phyloP scores from a whole-genome alignment of 441 rosid genomes.

The Adansonia gregorii region DNA sequence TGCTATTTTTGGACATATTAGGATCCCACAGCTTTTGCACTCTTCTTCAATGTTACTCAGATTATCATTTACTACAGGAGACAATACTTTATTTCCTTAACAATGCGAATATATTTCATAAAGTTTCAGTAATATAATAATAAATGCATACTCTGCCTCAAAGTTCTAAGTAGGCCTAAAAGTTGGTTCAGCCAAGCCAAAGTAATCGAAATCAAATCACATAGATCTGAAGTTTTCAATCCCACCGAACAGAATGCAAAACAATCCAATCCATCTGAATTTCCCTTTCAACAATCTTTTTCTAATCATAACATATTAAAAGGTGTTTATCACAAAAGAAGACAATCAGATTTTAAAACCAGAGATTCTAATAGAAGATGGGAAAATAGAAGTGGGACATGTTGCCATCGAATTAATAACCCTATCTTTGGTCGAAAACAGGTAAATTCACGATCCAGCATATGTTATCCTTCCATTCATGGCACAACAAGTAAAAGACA shows the following conservation, averaged over 20 bases:
- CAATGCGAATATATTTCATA: background rate
- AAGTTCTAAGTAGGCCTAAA: background rate
- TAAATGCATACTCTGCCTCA: background rate
- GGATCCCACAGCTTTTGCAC: background rate
- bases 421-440: background rate
- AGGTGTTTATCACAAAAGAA: background rate
- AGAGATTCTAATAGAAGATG: background rate
- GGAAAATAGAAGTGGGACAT: background rate
- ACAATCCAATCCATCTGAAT: background rate
- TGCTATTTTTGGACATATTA: background rate
- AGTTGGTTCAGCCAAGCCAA: constrained; percentile 12
- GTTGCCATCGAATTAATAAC: background rate
- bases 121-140: background rate
- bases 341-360: constrained; percentile 6
- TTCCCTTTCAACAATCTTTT: background rate
- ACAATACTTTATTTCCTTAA: background rate
- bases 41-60: background rate
- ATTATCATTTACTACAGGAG: background rate
- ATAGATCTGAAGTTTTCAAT: constrained; percentile 14
- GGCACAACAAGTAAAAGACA: background rate
- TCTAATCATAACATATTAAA: constrained; percentile 14
- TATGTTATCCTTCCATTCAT: background rate
- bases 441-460: background rate
- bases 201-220: background rate
- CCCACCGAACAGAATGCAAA: background rate